These are phyloP conservation scores for Cladosporium sp. DNA, from an alignment of 2,329 filamentous ascomycete species.

Conservation along the genomic window DNA sequence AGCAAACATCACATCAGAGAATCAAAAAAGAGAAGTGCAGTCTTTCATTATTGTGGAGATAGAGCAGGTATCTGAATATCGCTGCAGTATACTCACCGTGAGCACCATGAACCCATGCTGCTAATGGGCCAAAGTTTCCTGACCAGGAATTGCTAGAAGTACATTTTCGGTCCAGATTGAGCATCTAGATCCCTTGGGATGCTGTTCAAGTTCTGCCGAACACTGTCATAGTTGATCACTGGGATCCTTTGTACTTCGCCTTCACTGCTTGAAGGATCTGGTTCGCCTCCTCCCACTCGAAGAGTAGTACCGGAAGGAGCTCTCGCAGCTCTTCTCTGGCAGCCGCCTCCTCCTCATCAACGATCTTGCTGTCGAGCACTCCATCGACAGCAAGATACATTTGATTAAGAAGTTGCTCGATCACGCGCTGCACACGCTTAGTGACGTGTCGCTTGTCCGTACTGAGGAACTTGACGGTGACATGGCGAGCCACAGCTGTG, in stretches of 20 bases:
- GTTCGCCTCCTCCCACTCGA: background rate
- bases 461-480: background rate
- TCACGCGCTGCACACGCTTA: background rate
- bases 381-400: background rate
- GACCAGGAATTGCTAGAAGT: background rate
- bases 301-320: background rate
- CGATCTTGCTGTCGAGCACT: background rate
- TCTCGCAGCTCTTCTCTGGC: background rate
- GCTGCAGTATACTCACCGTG: background rate
- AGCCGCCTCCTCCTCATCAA: background rate
- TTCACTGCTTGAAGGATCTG: background rate
- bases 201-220: too few relatives aligned
- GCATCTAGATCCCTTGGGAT: too few relatives aligned
- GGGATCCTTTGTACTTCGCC: background rate
- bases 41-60: background rate
- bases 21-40: background rate
- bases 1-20: background rate
- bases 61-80: background rate
- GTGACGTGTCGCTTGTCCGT: background rate
- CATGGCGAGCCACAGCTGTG: background rate
- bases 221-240: background rate
- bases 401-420: background rate
- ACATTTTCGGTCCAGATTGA: background rate
- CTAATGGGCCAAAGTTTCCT: background rate
- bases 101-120: background rate